Evolutionary conservation across 108 stramenopile genomes (phyloP), one percentile per base, ranked within the genome.

Genomic region (Nitzschia putrida): DNA sequence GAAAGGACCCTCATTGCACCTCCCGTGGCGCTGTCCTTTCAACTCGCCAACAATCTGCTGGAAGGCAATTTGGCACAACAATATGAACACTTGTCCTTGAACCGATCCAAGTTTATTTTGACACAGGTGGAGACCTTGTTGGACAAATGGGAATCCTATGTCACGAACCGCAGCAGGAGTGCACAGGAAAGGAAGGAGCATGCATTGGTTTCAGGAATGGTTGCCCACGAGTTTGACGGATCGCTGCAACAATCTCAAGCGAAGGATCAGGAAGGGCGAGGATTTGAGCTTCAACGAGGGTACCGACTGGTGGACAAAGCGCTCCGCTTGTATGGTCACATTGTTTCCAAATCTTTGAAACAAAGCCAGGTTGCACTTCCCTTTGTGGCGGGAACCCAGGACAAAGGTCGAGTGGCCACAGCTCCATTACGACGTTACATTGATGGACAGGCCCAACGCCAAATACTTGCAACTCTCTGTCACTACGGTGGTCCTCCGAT

Each of bases 341-440:
- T 74, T 16, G 13, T 87, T 0, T 51, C 59, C 20, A 41, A 58
- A 10, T 61, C 89, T 25, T 66, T 92, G 71, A 50, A 59, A 6
- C 64, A 79, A 53, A 67, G 76, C 3, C 79, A 88, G 0, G 80
- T 80, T 38, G 77, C 86, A 2, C 58, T 94, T 11, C 90, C 88
- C 41, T 66, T 70, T 16, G 85, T 77, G 20, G 57, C 79, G 4
- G 90, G 93, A 16, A 78, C 77, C 10, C 38, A 83, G 77, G 29
- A 71, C 65, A 20, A 80, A 23, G 86, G 78, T 50, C 74, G 91
- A 9, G 64, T 91, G 3, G 90, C 87, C 4, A 87, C 90, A 51
- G 90, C 87, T 53, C 94, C 94, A 43, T 74, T 95, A 40, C 79
- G 94, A 49, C 78, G 89, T 12, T 95, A 88, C 51, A 74, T 95